Base-by-base conservation (phyloP, 768 basidiomycete species). In the Pleurotus tuber-regium region DNA sequence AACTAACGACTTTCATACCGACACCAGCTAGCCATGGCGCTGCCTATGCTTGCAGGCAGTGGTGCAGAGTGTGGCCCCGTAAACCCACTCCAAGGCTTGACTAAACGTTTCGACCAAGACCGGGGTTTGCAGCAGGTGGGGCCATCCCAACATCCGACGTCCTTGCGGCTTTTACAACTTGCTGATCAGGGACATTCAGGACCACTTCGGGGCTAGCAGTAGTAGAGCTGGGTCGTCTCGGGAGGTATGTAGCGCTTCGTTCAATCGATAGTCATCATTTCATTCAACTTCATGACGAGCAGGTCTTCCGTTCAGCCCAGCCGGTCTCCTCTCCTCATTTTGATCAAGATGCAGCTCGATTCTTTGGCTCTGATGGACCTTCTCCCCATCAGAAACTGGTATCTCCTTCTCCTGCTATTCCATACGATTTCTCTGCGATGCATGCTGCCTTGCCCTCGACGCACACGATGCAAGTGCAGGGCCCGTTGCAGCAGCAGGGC, bases 41-140 rank as follows among this genome's bases (percentile, higher is more conserved):
- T 94, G 24, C 86, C 90, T 43, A 79, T 89, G 76, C 84, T 95
- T 16, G 77, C 85, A 18, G 46, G 46, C 18, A 82, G 78, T 40
- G 84, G 83, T 35, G 75, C 89, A 1, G 90, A 92, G 38, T 96
- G 92, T 57, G 93, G 93, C 0, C 92, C 93, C 4, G 79, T 80
- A 1, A 96, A 93, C 64, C 83, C 91, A 9, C 67, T 96, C 14
- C 89, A 91, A 61, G 80, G 77, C 12, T 79, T 96, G 4, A 77
- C 87, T 0, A 94, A 93, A 62, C 76, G 79, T 39, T 86, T 92
- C 55, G 89, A 90, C 57, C 76, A 79, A 38, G 92, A 94, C 64
- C 77, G 89, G 59, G 89, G 88, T 7, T 61, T 80, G 1, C 88
- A 90, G 64, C 89, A 91, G 74, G 90, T 92, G 24, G 8, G 30